Percentiles rank a stretch among this genome's conserved stretches.
Conservation (phyloP, 2,329 filamentous ascomycete species). For the Dothideomycetes sp. region DNA sequence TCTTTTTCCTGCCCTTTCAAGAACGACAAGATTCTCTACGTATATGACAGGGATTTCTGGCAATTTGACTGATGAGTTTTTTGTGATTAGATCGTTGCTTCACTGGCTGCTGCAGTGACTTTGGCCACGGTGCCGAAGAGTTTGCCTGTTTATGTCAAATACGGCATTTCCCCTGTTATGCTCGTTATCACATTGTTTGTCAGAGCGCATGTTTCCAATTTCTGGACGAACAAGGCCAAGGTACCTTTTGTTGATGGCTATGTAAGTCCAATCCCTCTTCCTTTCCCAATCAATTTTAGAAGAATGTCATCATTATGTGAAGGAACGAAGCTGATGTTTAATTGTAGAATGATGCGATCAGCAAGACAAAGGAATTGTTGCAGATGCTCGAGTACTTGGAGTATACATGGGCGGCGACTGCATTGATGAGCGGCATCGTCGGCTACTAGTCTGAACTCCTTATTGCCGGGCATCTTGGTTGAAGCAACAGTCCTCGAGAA, state of each 20-base stretch:
- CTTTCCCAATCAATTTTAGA: no score
- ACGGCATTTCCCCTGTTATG: slow-evolving; percentile 19
- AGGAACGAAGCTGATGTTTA: not conserved
- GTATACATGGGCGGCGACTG: slow-evolving; percentile 27
- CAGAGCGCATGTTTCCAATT: slow-evolving; percentile 26
- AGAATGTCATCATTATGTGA: slow-evolving; percentile 19
- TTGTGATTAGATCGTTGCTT: slow-evolving; percentile 23
- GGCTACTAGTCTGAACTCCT: no score
- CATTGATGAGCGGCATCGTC: slow-evolving; percentile 23
- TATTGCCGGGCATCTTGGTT: no score
- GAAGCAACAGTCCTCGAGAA: no score
- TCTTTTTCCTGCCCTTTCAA: slow-evolving; percentile 3
- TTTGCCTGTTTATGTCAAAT: slow-evolving; percentile 5
- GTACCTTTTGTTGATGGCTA: slow-evolving; percentile 17
- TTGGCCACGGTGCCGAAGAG: slow-evolving; percentile 17
- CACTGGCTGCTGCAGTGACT: slow-evolving; percentile 20
- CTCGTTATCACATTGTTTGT: slow-evolving; percentile 22
- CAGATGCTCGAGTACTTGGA: slow-evolving; percentile 27
- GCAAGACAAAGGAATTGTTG: slow-evolving; percentile 25
- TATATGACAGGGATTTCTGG: no score
- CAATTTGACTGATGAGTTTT: not conserved
- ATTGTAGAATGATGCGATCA: slow-evolving; percentile 29
- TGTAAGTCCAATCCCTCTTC: not conserved
- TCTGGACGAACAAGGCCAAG: slow-evolving; percentile 23
- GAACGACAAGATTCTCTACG: no score